Base-by-base conservation (phyloP, 2,329 filamentous ascomycete species). In the Aspergillus jensenii region DNA sequence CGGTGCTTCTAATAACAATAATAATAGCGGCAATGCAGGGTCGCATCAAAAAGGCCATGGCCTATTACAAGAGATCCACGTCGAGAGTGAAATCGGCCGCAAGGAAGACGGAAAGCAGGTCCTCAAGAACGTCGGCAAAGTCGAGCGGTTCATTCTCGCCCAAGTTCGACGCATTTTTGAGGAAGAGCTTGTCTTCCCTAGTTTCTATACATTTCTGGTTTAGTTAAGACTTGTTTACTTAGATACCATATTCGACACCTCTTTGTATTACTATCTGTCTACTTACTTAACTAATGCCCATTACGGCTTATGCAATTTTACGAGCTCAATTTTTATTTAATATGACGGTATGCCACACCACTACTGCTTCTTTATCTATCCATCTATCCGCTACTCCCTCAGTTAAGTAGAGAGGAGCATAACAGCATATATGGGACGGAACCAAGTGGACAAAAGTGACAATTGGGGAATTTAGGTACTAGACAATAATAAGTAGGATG, bases 101-200 rank as follows among this genome's bases (percentile, higher is more conserved):
- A 87, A 92, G 64, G 92, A 96, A 68, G 88, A 90, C 59, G 91
- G 91, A 25, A 96, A 95, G 78, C 93, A 97, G 78, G 95, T 93
- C 47, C 79, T 99, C 59, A 98, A 97, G 82, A 99, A 99, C 73
- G 93, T 99, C 50, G 93, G 95, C 59, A 99, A 99, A 81, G 95
- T 99, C 58, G 95, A 99, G 79, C 90, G 91, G 68, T 99, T 99
- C 74, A 91, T 99, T 56, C 82, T 99, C 59, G 93, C 98, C 74
- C 93, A 98, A 76, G 95, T 99, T 61, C 87, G 93, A 71, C 86
- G 92, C 70, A 98, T 99, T 67, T 98, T 99, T 70, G 95, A 99
- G 76, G 95, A 98, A 72, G 95, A 99, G 74, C 95, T 98, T 78
- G 93, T 98, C 61, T 98, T 96, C 78, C 95, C 95, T 45, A 97